Percentiles rank a stretch among this genome's conserved stretches.
Evolutionary conservation across 352 stramenopile genomes (phyloP).

Genomic region (Phytophthora pisi): DNA sequence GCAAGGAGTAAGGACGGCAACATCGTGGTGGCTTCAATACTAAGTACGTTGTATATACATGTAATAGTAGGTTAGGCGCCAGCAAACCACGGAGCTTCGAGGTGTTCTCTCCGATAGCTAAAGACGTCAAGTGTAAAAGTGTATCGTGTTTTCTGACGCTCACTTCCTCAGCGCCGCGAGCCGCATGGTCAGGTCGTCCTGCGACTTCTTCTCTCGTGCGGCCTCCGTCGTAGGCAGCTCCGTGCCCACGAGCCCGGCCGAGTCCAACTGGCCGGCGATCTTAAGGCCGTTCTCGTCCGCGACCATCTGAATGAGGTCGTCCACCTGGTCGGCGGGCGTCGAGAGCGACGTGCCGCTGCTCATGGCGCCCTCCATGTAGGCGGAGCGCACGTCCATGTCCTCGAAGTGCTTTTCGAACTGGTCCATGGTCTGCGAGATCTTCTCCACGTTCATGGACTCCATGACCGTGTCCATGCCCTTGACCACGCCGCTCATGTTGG

Average conservation of each 20-base stretch:
- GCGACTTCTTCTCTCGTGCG: slow-evolving; percentile 75
- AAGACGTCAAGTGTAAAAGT: background rate
- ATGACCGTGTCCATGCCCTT: slow-evolving; percentile 97
- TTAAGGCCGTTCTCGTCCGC: slow-evolving; percentile 97
- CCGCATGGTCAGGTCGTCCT: slow-evolving; percentile 85
- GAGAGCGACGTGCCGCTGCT: slow-evolving; percentile 94
- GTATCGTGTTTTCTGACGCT: background rate
- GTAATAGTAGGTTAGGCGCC: background rate
- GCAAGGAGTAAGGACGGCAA: too few species aligned
- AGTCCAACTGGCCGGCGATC: slow-evolving; percentile 93
- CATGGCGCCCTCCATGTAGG: slow-evolving; percentile 99
- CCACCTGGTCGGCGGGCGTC: slow-evolving; percentile 97
- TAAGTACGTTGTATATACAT: slow-evolving; percentile 1
- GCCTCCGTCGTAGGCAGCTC: slow-evolving; percentile 68
- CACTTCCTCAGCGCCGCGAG: slow-evolving; percentile 83
- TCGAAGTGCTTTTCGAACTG: slow-evolving; percentile 99
- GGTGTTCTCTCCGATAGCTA: background rate
- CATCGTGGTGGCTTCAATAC: too few species aligned
- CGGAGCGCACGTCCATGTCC: slow-evolving; percentile 97
- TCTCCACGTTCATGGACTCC: slow-evolving; percentile 97
- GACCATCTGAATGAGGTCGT: slow-evolving; percentile 98
- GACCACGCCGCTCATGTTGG: slow-evolving; percentile 96
- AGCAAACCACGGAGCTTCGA: background rate
- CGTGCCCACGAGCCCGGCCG: slow-evolving; percentile 88
- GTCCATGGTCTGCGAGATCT: slow-evolving; percentile 97